A percentile compares a stretch with the other conserved stretches of the same genome.
Conservation (phyloP, 257 asterid genomes). For the Cynanchum wilfordii region DNA sequence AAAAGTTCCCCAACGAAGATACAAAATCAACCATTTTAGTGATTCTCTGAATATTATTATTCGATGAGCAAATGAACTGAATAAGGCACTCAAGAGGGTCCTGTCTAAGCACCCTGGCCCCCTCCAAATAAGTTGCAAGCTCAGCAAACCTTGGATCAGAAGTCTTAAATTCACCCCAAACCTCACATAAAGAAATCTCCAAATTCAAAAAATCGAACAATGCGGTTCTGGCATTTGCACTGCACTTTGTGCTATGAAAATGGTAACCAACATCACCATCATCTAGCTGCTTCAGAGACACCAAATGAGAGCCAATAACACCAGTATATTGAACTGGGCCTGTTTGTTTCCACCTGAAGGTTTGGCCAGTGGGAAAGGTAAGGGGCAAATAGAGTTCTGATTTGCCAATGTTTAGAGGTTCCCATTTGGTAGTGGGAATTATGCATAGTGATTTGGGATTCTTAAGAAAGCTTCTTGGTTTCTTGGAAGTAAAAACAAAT, state of each 20-base stretch:
- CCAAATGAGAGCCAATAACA: slow-evolving; percentile 60
- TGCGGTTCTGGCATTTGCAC: slow-evolving; percentile 32
- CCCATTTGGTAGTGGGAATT: slow-evolving; percentile 40
- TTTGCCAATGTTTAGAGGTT: slow-evolving; percentile 49
- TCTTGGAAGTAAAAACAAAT: slow-evolving; percentile 13
- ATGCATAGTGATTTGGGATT: slow-evolving; percentile 30
- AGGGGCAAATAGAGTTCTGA: slow-evolving; percentile 83
- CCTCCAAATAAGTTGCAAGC: slow-evolving; percentile 60
- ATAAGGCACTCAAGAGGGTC: slow-evolving; percentile 88
- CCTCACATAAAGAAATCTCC: slow-evolving; percentile 55
- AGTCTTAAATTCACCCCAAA: slow-evolving; percentile 72
- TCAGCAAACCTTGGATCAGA: slow-evolving; percentile 71
- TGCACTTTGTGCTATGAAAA: slow-evolving; percentile 40
- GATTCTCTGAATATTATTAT: slow-evolving; percentile 81
- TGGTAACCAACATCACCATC: slow-evolving; percentile 49
- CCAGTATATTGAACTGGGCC: slow-evolving; percentile 75
- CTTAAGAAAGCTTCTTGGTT: slow-evolving; percentile 35
- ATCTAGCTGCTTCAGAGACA: slow-evolving; percentile 70
- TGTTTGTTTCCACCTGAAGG: slow-evolving; percentile 86
- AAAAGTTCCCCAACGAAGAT: slow-evolving; percentile 55
- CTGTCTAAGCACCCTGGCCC: slow-evolving; percentile 92
- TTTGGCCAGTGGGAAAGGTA: slow-evolving; percentile 96
- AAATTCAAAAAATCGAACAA: slow-evolving; percentile 73
- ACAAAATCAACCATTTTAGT: slow-evolving; percentile 85
- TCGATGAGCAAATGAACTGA: slow-evolving; percentile 93